Conservation (phyloP, 2,329 filamentous ascomycete species). For the Diaporthe destruens region DNA sequence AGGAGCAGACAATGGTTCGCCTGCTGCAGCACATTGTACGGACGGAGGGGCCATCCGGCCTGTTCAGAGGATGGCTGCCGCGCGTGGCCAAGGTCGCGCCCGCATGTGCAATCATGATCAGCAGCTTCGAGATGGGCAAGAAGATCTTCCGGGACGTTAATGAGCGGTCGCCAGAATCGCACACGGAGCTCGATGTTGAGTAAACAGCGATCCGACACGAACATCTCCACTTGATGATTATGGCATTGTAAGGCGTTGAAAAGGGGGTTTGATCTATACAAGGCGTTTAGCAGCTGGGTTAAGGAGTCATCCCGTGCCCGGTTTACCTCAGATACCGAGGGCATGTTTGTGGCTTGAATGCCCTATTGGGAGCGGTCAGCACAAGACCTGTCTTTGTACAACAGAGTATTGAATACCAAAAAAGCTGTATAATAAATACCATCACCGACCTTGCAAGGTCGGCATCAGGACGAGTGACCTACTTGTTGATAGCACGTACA, state of each 20-base stretch:
- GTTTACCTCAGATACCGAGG: constrained; percentile 10
- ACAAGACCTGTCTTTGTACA: constrained; percentile 24
- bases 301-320: constrained; percentile 28
- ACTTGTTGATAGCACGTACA: background rate
- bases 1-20: constrained; percentile 81
- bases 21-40: constrained; percentile 93
- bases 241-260: constrained; percentile 36
- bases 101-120: constrained; percentile 99
- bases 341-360: constrained; percentile 26
- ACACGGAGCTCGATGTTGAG: constrained; percentile 41
- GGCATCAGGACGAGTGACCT: background rate
- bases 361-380: constrained; percentile 7
- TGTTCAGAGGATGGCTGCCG: constrained; percentile 94
- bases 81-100: constrained; percentile 94
- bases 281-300: constrained; percentile 29
- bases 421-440: constrained; percentile 12
- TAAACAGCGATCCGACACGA: constrained; percentile 22
- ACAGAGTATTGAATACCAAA: constrained; percentile 1
- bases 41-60: constrained; percentile 81
- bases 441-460: background rate
- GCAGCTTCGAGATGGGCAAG: constrained; percentile 96
- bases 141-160: constrained; percentile 85
- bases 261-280: constrained; percentile 36
- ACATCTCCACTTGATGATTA: constrained; percentile 41
- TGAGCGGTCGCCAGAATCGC: constrained; percentile 54